Evolutionary conservation across 2,329 filamentous ascomycete species (phyloP).

Genomic region (Aureobasidium sp.): DNA sequence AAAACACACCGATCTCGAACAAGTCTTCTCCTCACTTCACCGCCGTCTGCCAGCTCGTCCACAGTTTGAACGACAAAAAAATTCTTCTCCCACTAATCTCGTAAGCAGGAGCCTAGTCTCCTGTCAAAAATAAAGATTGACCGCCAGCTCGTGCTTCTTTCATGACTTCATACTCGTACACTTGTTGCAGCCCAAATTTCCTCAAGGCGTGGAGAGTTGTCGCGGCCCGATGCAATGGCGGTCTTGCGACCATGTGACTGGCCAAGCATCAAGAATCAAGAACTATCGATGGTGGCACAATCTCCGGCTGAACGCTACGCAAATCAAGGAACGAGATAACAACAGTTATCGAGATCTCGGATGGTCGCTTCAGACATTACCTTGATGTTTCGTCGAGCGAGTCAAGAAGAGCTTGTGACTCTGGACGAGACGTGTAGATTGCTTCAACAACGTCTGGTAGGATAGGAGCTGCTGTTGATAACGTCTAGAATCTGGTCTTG

Average conservation of each 20-base stretch:
- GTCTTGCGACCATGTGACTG: constrained; percentile 2
- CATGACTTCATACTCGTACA: not conserved
- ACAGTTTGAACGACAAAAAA: not conserved
- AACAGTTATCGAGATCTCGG: not conserved
- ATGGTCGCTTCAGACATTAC: not conserved
- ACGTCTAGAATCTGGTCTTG: not conserved
- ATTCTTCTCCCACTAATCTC: not conserved
- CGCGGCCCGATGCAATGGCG: not conserved
- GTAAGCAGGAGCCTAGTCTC: not conserved
- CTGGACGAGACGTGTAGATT: not conserved
- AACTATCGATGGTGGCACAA: not conserved
- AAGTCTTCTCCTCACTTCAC: not conserved
- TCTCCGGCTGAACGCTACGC: not conserved
- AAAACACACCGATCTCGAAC: not conserved
- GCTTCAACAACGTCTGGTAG: not conserved
- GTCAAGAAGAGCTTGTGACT: not conserved
- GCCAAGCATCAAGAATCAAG: not conserved
- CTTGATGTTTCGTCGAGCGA: constrained; percentile 2
- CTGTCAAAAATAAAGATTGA: not conserved
- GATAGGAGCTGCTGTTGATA: not conserved
- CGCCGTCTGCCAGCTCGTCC: not conserved
- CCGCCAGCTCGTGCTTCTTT: constrained; percentile 1
- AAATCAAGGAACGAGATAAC: constrained; percentile 6
- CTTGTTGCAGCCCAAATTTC: not conserved
- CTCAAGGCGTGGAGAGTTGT: not conserved